Evolutionary conservation across 2,329 filamentous ascomycete species (phyloP).

Genomic region (Coniochaeta prunicola): DNA sequence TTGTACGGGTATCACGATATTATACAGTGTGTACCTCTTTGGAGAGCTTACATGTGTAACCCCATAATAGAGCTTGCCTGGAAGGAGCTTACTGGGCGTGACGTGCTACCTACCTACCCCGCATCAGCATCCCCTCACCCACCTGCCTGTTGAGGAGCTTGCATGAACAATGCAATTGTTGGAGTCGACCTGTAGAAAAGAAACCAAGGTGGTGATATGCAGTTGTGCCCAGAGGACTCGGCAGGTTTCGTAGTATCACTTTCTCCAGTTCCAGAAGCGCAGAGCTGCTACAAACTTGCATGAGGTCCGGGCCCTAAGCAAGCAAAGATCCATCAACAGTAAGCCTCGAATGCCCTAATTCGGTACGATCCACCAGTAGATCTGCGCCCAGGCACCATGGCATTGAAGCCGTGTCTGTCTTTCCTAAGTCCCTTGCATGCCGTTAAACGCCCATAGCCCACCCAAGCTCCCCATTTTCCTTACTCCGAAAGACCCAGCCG

Average conservation of each 20-base stretch:
- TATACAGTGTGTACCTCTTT: background rate
- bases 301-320: background rate
- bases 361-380: background rate
- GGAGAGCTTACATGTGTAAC: background rate
- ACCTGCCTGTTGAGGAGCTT: background rate
- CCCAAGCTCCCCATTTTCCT: background rate
- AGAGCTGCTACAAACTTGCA: background rate
- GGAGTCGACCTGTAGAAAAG: background rate
- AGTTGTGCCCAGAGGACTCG: background rate
- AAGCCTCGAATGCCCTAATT: background rate
- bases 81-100: background rate
- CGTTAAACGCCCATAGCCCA: background rate
- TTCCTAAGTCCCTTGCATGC: background rate
- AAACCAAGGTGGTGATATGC: background rate
- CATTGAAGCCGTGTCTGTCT: background rate
- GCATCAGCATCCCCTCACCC: background rate
- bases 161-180: background rate
- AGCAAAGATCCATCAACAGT: background rate
- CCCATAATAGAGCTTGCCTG: background rate
- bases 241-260: background rate
- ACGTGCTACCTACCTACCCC: background rate
- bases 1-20: background rate
- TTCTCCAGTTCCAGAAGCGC: background rate
- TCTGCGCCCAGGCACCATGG: background rate
- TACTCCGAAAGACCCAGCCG: background rate